phyloP scores from a whole-genome alignment of 441 rosid species.

The Pelargonium myrrhifolium region DNA sequence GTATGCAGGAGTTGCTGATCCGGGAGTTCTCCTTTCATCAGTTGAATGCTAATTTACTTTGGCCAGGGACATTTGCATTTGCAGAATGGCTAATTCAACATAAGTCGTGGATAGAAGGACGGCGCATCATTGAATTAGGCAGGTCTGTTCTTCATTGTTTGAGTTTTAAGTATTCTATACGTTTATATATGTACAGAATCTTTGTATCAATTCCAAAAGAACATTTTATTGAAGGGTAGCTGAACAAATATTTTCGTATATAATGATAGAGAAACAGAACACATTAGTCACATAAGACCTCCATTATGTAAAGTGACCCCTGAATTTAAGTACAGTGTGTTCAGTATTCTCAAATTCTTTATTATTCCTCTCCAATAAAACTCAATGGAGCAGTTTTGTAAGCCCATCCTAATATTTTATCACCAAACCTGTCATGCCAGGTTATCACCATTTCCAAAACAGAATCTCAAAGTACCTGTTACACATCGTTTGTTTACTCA shows the following conservation, averaged over 20 bases:
- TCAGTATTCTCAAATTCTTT: too few relatives aligned
- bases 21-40: constrained; percentile 84
- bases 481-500: too few relatives aligned
- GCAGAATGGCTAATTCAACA: constrained; percentile 76
- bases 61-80: constrained; percentile 94
- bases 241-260: not conserved
- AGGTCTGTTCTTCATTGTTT: constrained; percentile 38
- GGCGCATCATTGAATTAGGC: constrained; percentile 77
- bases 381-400: not conserved
- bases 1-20: constrained; percentile 57
- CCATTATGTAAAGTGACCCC: too few relatives aligned
- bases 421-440: not conserved
- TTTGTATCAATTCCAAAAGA: not conserved
- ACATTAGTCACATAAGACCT: too few relatives aligned
- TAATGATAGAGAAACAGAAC: not conserved
- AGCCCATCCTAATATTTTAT: not conserved
- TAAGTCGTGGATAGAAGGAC: constrained; percentile 35
- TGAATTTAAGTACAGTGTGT: too few relatives aligned
- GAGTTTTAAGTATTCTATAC: not conserved
- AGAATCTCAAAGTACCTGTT: not conserved
- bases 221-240: not conserved
- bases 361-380: too few relatives aligned
- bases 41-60: constrained; percentile 88
- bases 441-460: not conserved
- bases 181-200: not conserved